Conservation (phyloP, 1,139 yeast genomes). For the Sugiyamaella xylanicola region DNA sequence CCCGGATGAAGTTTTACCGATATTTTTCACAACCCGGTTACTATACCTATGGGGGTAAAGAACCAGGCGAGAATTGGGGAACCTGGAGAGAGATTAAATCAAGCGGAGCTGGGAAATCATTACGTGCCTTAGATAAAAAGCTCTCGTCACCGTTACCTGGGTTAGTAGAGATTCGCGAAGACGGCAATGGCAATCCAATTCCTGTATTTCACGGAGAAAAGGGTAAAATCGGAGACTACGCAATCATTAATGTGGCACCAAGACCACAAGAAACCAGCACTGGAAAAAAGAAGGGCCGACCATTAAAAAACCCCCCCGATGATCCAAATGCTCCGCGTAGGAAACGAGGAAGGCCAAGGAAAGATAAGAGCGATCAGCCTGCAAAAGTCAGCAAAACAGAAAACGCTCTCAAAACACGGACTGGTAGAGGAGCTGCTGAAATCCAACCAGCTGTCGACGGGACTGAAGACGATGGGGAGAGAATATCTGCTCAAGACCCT, state of each 20-base stretch:
- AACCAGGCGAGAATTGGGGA: conserved; percentile 39
- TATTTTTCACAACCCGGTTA: conserved; percentile 56
- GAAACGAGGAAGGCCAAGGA: conserved; percentile 20
- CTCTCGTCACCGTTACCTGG: conserved; percentile 34
- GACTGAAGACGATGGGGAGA: no score
- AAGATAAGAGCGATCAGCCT: conserved; percentile 1
- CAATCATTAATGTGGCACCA: conserved; percentile 14
- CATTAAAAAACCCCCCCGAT: conserved; percentile 31
- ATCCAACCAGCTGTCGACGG: no score
- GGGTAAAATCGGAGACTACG: conserved; percentile 15
- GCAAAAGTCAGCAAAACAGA: conserved; percentile 3
- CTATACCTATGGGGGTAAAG: conserved; percentile 36
- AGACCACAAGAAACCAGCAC: conserved; percentile 18
- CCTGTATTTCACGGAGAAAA: conserved; percentile 34
- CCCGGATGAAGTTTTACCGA: conserved; percentile 71
- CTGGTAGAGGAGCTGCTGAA: neutral
- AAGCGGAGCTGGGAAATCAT: conserved; percentile 19
- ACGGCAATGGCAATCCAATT: conserved; percentile 26
- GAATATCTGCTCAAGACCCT: neutral
- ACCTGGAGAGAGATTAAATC: conserved; percentile 26
- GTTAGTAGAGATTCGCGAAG: conserved; percentile 27
- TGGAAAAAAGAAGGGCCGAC: conserved; percentile 38
- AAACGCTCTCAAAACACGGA: neutral
- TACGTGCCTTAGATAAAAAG: conserved; percentile 32
- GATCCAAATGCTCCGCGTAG: conserved; percentile 3